phyloP scores from a whole-genome alignment of 2,329 filamentous ascomycete genomes.

The Colletotrichum sp. region DNA sequence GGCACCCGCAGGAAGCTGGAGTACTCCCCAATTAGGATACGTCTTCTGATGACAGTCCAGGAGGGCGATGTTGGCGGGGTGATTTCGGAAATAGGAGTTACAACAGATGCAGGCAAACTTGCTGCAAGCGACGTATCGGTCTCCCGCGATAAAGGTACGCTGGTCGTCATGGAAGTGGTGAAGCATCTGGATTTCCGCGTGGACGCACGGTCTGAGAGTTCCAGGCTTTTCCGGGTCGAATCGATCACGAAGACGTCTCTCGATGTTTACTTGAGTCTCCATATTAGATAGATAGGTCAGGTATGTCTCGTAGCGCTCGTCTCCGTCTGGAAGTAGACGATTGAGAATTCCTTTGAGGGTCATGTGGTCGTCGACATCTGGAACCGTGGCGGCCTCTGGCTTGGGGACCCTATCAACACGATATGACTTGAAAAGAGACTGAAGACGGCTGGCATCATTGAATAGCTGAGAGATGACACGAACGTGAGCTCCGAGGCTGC shows the following conservation, averaged over 20 bases:
- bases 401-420: constrained; percentile 27
- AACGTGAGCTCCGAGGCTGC: constrained; percentile 48
- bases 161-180: constrained; percentile 45
- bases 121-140: constrained; percentile 54
- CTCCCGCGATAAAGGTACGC: constrained; percentile 39
- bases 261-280: constrained; percentile 30
- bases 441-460: constrained; percentile 32
- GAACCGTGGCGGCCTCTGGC: constrained; percentile 19
- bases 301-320: constrained; percentile 16
- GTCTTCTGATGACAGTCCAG: constrained; percentile 43
- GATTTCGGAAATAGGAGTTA: constrained; percentile 45
- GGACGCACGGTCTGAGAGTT: constrained; percentile 34
- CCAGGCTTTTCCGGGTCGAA: constrained; percentile 24
- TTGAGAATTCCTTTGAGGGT: constrained; percentile 34
- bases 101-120: constrained; percentile 58
- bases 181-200: constrained; percentile 53
- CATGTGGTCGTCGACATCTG: constrained; percentile 30
- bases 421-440: constrained; percentile 21
- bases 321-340: constrained; percentile 30
- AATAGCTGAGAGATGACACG: constrained; percentile 43
- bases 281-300: constrained; percentile 25
- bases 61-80: constrained; percentile 35
- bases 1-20: neutral
- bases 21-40: constrained; percentile 44
- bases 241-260: constrained; percentile 25